A percentile compares a stretch with the other conserved stretches of the same genome.
Conservation (phyloP, 2,329 filamentous ascomycete species). For the Curvularia sp. region DNA sequence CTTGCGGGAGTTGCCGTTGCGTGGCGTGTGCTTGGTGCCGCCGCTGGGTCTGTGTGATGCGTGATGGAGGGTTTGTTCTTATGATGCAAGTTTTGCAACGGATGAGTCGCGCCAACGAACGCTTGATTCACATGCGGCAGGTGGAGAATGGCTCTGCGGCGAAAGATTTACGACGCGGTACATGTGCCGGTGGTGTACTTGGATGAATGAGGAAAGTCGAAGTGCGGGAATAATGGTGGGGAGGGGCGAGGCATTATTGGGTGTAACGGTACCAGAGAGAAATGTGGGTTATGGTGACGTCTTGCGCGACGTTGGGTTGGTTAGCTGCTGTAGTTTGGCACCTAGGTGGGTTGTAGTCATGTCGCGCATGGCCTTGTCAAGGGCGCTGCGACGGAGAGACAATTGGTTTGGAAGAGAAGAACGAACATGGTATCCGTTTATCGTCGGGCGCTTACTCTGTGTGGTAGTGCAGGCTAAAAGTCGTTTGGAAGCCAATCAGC, state of each 20-base stretch:
- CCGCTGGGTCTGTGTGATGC: background rate
- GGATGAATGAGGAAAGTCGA: background rate
- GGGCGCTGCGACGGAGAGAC: background rate
- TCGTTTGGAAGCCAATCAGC: background rate
- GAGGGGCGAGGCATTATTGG: background rate
- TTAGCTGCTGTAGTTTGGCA: too few relatives aligned
- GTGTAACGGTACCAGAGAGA: background rate
- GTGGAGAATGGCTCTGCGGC: background rate
- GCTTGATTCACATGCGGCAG: background rate
- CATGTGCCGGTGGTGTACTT: background rate
- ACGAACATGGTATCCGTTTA: background rate
- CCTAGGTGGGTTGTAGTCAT: background rate
- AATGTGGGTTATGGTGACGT: constrained; percentile 1
- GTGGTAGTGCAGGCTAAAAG: background rate
- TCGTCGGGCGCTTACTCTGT: background rate
- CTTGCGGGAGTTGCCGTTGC: background rate
- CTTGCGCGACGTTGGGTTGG: background rate
- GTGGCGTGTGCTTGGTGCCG: background rate
- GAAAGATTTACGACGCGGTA: background rate
- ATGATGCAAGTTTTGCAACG: background rate
- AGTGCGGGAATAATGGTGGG: background rate
- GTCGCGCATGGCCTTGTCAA: background rate
- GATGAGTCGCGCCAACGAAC: background rate
- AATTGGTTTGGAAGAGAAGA: background rate
- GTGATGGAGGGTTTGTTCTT: too few relatives aligned